These are phyloP conservation scores for Pleurotus citrinopileatus DNA, from an alignment of 768 basidiomycete genomes.

Conservation along the genomic window DNA sequence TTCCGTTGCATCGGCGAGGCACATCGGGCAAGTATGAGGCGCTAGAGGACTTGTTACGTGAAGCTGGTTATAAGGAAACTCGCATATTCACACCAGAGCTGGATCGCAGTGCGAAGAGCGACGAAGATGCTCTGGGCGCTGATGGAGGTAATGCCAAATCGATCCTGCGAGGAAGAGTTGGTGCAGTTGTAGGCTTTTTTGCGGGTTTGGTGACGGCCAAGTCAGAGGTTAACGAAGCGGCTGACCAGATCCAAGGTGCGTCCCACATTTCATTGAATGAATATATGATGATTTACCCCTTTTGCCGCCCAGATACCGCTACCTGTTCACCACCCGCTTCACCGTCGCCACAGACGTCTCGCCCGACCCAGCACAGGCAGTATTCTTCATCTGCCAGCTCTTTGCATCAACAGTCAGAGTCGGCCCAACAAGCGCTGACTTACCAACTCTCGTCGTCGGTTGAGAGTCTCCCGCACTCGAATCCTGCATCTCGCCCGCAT, in stretches of 20 bases:
- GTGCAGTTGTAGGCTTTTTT: constrained; percentile 65
- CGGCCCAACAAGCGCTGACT: background rate
- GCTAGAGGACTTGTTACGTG: constrained; percentile 80
- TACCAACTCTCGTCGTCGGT: constrained; percentile 1
- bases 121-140: constrained; percentile 20
- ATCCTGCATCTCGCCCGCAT: background rate
- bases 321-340: constrained; percentile 18
- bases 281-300: background rate
- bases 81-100: constrained; percentile 85
- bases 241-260: no score
- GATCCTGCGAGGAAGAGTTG: constrained; percentile 49
- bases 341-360: constrained; percentile 17
- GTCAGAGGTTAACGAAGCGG: constrained; percentile 12
- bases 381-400: constrained; percentile 10
- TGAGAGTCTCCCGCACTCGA: constrained; percentile 4
- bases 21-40: constrained; percentile 80
- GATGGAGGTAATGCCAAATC: constrained; percentile 18
- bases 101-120: constrained; percentile 42
- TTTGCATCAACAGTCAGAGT: constrained; percentile 12
- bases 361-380: constrained; percentile 12
- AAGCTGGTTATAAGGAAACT: constrained; percentile 92
- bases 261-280: no score
- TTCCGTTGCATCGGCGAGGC: constrained; percentile 75
- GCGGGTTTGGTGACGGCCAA: constrained; percentile 53
- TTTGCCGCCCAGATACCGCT: no score